A percentile compares a stretch with the other conserved stretches of the same genome.
phyloP scores from a whole-genome alignment of 2,329 filamentous ascomycete species.

The Ascochyta pisi region DNA sequence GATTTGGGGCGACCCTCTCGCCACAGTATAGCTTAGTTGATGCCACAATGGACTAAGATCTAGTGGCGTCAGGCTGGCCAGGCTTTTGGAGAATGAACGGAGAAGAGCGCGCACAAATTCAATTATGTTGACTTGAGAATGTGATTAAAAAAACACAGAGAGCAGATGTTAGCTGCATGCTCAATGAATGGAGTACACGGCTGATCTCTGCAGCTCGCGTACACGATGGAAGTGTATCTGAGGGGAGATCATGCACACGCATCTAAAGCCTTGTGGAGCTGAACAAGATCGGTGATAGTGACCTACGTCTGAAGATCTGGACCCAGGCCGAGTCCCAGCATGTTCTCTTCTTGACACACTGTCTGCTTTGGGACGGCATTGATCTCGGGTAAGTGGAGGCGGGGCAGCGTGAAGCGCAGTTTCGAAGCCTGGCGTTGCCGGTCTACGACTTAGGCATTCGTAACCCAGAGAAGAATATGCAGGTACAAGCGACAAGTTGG shows the following conservation, averaged over 20 bases:
- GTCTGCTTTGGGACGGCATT: not conserved
- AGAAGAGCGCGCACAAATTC: conserved; percentile 1
- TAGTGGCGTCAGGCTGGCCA: conserved; percentile 11
- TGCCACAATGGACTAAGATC: not conserved
- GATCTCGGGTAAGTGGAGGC: not conserved
- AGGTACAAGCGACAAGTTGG: conserved; percentile 10
- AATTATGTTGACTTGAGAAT: not conserved
- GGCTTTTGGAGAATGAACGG: conserved; percentile 6
- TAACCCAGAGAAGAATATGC: conserved; percentile 3
- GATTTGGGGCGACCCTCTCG: not conserved
- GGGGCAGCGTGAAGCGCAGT: conserved; percentile 1
- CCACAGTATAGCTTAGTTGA: not conserved
- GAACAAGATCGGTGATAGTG: not conserved
- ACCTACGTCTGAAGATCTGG: not conserved
- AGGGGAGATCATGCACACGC: not conserved
- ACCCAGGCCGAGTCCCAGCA: not conserved
- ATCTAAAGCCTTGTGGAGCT: not conserved
- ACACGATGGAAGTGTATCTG: not conserved
- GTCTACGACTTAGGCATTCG: not conserved
- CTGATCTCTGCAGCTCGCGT: not conserved
- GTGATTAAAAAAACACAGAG: not conserved
- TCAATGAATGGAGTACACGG: not conserved
- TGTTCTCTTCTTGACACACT: not conserved
- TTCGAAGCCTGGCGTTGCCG: not conserved
- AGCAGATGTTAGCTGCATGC: not conserved